A percentile compares a stretch with the other conserved stretches of the same genome.
These are phyloP conservation scores for Ajuga chamaepitys DNA, from an alignment of 257 asterid genomes.

Conservation along the genomic window DNA sequence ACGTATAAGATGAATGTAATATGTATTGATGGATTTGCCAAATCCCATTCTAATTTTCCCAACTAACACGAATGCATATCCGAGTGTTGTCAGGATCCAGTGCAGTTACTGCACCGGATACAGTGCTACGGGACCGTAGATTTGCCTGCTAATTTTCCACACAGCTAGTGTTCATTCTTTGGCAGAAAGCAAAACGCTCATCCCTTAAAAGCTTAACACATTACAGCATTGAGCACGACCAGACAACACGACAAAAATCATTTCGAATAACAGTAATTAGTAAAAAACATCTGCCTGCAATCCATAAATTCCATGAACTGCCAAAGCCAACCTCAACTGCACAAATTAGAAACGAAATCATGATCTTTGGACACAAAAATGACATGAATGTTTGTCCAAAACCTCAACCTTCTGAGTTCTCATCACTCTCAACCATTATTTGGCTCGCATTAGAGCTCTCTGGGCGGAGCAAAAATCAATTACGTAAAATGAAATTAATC, in stretches of 20 bases:
- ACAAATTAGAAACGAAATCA: neutral
- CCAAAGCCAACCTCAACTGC: neutral
- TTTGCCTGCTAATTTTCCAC: no score
- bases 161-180: no score
- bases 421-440: conserved; percentile 15
- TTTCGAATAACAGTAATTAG: neutral
- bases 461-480: conserved; percentile 23
- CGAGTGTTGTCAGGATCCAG: no score
- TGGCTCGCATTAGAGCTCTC: conserved; percentile 6
- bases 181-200: no score
- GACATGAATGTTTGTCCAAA: neutral
- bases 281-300: neutral
- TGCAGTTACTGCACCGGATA: no score
- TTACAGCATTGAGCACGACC: neutral
- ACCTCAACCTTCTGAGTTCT: conserved; percentile 2
- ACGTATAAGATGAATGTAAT: no score
- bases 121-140: no score
- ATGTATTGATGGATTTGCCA: no score
- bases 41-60: no score
- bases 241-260: no score
- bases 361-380: neutral
- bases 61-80: no score
- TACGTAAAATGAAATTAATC: conserved; percentile 30
- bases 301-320: neutral
- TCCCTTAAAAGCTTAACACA: no score